Evolutionary conservation across 495 filamentous ascomycete species (phyloP).

Genomic region (Neurospora tetraspora): DNA sequence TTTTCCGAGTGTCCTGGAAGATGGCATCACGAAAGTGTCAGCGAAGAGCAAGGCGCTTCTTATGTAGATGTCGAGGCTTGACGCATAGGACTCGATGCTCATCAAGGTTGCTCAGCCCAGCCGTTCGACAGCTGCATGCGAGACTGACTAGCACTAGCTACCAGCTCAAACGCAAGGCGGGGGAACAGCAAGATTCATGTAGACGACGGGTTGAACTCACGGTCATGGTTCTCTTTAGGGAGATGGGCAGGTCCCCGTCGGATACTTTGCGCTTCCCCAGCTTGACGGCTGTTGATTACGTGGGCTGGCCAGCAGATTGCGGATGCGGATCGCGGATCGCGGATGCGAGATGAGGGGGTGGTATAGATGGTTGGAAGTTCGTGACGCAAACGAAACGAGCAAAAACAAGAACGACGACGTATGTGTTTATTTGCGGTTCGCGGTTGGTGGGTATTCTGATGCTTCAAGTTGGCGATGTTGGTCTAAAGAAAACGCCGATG

Average conservation of each 20-base stretch:
- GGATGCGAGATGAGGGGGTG: neutral
- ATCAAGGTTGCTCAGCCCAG: neutral
- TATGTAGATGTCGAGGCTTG: neutral
- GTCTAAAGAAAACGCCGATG: neutral
- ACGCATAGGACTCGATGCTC: neutral
- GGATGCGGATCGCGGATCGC: neutral
- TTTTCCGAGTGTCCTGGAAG: slow-evolving; percentile 30
- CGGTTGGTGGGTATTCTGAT: neutral
- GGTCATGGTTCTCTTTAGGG: slow-evolving; percentile 75
- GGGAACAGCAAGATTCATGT: neutral
- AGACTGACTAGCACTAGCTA: neutral
- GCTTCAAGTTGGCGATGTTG: neutral
- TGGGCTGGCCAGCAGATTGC: neutral
- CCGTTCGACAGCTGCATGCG: neutral
- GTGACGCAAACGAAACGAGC: neutral
- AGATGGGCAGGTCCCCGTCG: slow-evolving; percentile 59
- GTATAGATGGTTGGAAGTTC: neutral
- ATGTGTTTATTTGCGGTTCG: neutral
- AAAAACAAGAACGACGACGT: neutral
- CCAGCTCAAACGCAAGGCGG: neutral
- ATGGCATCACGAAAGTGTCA: neutral
- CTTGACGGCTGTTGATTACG: slow-evolving; percentile 15
- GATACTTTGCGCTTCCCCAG: slow-evolving; percentile 84
- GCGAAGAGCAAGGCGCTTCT: neutral
- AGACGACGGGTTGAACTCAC: slow-evolving; percentile 41